phyloP scores from a whole-genome alignment of 352 stramenopile genomes.

The Phytophthora citricola region DNA sequence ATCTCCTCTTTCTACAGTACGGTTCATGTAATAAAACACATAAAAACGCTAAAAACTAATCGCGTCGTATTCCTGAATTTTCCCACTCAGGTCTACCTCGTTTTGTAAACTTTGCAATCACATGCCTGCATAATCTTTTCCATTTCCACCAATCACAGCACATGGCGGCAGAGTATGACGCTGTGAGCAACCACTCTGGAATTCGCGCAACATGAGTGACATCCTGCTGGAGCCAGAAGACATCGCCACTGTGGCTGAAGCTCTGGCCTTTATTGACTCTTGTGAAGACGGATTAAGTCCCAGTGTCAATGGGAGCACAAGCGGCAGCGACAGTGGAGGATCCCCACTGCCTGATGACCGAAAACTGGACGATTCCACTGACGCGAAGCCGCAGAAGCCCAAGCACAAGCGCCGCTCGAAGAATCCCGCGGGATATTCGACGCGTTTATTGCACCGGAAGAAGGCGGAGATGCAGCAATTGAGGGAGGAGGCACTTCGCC shows the following conservation, averaged over 20 bases:
- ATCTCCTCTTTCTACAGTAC: too few species aligned
- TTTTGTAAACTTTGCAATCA: slow-evolving; percentile 15
- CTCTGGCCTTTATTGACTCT: slow-evolving; percentile 42
- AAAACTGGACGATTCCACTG: neutral
- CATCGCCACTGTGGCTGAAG: slow-evolving; percentile 34
- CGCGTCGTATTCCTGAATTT: slow-evolving; percentile 10
- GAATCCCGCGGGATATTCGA: slow-evolving; percentile 36
- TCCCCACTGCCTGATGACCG: neutral
- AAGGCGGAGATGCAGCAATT: slow-evolving; percentile 39
- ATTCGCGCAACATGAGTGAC: slow-evolving; percentile 8
- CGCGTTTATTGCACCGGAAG: slow-evolving; percentile 35
- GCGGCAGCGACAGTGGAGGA: slow-evolving; percentile 13
- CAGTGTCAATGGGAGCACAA: slow-evolving; percentile 10
- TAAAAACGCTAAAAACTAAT: too few species aligned
- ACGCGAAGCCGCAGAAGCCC: slow-evolving; percentile 1
- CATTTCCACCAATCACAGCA: slow-evolving; percentile 11
- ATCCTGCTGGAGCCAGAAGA: slow-evolving; percentile 21
- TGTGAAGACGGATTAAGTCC: slow-evolving; percentile 19
- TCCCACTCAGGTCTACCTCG: neutral
- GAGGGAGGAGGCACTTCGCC: slow-evolving; percentile 14
- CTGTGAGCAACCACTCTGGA: neutral
- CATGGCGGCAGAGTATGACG: neutral
- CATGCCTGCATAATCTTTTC: slow-evolving; percentile 22
- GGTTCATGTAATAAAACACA: too few species aligned
- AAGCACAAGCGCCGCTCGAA: slow-evolving; percentile 26